Conservation (phyloP, 1,284 basidiomycete genomes). For the Heterobasidion occidentale region DNA sequence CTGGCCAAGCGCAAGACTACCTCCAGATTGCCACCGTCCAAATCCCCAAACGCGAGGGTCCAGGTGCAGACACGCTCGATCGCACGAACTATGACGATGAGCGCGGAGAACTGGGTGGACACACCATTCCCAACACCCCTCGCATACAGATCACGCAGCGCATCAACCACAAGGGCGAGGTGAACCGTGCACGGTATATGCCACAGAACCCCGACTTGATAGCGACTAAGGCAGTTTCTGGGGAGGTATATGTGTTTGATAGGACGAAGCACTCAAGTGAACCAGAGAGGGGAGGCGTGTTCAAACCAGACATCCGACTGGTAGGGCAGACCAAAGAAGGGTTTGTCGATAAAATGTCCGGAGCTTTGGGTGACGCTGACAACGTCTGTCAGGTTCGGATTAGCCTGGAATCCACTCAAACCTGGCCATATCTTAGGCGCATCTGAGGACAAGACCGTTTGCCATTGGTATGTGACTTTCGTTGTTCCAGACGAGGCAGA, state of each 20-base stretch:
- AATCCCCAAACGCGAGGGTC: conserved; percentile 73
- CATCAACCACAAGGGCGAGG: conserved; percentile 95
- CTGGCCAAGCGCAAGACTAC: conserved; percentile 91
- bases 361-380: background rate
- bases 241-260: conserved; percentile 93
- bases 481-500: conserved; percentile 1
- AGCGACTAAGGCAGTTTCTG: conserved; percentile 88
- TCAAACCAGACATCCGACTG: conserved; percentile 87
- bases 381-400: conserved; percentile 64
- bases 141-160: conserved; percentile 88
- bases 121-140: conserved; percentile 71
- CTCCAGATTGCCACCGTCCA: conserved; percentile 94
- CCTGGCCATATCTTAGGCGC: conserved; percentile 85
- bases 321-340: conserved; percentile 92
- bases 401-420: conserved; percentile 86
- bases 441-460: conserved; percentile 94
- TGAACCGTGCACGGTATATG: conserved; percentile 98
- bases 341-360: conserved; percentile 36
- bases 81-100: conserved; percentile 88
- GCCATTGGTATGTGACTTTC: conserved; percentile 69
- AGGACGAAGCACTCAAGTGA: conserved; percentile 95
- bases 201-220: conserved; percentile 97
- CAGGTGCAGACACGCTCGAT: conserved; percentile 68
- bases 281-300: conserved; percentile 77
- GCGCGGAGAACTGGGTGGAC: conserved; percentile 84